Percentiles rank a stretch among this genome's conserved stretches.
Conservation (phyloP, 108 stramenopile species). For the Skeletonema menzelii region DNA sequence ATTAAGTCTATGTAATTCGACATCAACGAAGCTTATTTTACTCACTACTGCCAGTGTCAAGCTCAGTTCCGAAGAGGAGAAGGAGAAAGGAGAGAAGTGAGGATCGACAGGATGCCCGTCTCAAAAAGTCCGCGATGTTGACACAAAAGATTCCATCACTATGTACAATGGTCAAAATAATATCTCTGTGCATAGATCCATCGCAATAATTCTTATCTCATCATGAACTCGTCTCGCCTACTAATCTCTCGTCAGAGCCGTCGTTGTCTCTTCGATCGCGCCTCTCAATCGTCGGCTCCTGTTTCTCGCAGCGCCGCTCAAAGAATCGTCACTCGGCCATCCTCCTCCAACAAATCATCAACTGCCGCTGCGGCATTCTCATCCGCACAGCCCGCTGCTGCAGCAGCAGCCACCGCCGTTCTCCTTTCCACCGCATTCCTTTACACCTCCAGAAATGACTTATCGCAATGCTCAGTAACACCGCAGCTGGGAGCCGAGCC, state of each 20-base stretch:
- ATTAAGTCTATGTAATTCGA: too few species aligned
- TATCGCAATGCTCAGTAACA: conserved; percentile 13
- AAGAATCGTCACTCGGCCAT: neutral
- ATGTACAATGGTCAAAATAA: too few species aligned
- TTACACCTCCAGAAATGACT: neutral
- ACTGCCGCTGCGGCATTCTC: neutral
- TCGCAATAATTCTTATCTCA: too few species aligned
- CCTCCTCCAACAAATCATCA: neutral
- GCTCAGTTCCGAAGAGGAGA: too few species aligned
- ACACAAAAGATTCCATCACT: neutral
- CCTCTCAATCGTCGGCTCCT: too few species aligned
- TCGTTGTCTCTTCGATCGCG: neutral
- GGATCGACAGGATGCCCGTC: too few species aligned
- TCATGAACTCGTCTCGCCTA: neutral
- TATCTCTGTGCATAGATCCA: neutral
- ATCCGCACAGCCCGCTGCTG: neutral
- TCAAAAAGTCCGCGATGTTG: neutral
- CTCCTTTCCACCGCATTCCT: neutral
- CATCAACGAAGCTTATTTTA: too few species aligned
- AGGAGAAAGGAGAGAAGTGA: too few species aligned
- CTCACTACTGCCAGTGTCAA: too few species aligned
- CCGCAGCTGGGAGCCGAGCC: conserved; percentile 51
- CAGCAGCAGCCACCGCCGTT: conserved; percentile 4
- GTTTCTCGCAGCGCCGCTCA: neutral
- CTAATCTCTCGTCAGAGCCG: neutral